Base-by-base conservation (phyloP, 176 grass and related monocot genomes). In the Metroxylon sagu region DNA sequence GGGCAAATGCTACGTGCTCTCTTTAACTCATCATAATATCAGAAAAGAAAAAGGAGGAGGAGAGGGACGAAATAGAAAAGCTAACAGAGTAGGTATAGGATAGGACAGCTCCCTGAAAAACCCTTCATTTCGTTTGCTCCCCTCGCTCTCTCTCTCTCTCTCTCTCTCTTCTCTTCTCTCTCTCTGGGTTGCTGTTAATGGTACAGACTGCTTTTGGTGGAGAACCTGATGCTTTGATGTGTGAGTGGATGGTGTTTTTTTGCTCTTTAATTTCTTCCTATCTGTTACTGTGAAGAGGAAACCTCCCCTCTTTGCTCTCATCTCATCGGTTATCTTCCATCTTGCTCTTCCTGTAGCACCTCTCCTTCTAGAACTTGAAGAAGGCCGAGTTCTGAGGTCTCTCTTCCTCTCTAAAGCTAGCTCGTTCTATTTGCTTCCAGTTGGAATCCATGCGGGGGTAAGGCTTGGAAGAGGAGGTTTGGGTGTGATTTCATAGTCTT, bases 31-130 rank as follows among this genome's bases (percentile, higher is more conserved):
- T 25, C 19, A 55, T 51, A 26, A 74, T 49, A 60, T 31, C 15
- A 62, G 26, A 49, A 29, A n/a, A 69, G 26, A 58, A 57, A 64
- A 21, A 51, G 4, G 18, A 10, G 29, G 21, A 21, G 53, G 23
- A 53, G 53, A 89, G 57, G 73, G 61, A 69, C 18, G 48, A 67
- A 25, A 62, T 26, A 26, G 16, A 70, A 63, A 43, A 65, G 12
- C 8, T 62, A 72, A 72, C 57, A 71, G 54, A 65, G 80, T 81
- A 68, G 73, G 79, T 86, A 68, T 62, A 62, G 83, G 79, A 83
- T 68, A 86, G 76, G 83, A 91, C 79, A 86, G 60, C 72, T 80
- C 79, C 55, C 69, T 72, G 63, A 10, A 54, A 25, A 72, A 43
- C 51, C 35, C 5, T 50, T 53, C 71, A 23, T 58, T 62, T 72